These are phyloP conservation scores for Flaveria trinervia DNA, from an alignment of 129 eudicot species.

Conservation along the genomic window DNA sequence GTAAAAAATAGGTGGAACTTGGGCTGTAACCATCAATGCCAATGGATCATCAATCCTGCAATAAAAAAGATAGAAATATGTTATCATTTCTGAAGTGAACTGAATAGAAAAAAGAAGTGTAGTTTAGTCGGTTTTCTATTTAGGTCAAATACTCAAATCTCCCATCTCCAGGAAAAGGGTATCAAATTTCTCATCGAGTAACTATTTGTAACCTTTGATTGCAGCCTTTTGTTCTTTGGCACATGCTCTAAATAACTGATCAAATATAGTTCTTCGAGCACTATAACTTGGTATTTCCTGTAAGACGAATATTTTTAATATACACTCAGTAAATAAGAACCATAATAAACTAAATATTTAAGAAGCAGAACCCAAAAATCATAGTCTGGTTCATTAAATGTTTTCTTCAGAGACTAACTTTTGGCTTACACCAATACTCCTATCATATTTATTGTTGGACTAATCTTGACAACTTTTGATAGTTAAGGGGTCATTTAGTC, in stretches of 20 bases:
- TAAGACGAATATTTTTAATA: conserved; percentile 20
- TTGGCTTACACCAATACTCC: not conserved
- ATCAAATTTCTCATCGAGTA: conserved; percentile 58
- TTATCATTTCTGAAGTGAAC: not conserved
- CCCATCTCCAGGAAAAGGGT: too few relatives aligned
- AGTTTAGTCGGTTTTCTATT: too few relatives aligned
- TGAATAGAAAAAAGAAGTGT: too few relatives aligned
- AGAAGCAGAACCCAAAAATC: not conserved
- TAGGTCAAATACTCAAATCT: too few relatives aligned
- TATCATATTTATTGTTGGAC: too few relatives aligned
- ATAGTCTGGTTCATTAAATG: conserved; percentile 3
- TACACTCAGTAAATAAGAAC: conserved; percentile 1
- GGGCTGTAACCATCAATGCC: conserved; percentile 36
- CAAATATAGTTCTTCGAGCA: conserved; percentile 90
- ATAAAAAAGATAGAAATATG: not conserved
- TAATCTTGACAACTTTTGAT: too few relatives aligned
- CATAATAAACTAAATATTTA: not conserved
- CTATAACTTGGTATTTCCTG: conserved; percentile 85
- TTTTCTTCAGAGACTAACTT: conserved; percentile 5
- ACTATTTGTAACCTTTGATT: conserved; percentile 81
- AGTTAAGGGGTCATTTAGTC: too few relatives aligned
- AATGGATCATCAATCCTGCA: conserved; percentile 27
- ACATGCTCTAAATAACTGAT: conserved; percentile 72
- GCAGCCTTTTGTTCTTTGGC: conserved; percentile 99
- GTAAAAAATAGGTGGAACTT: conserved; percentile 34